Base-by-base conservation (phyloP, 1,139 yeast genomes). In the Candida frijolesensis region DNA sequence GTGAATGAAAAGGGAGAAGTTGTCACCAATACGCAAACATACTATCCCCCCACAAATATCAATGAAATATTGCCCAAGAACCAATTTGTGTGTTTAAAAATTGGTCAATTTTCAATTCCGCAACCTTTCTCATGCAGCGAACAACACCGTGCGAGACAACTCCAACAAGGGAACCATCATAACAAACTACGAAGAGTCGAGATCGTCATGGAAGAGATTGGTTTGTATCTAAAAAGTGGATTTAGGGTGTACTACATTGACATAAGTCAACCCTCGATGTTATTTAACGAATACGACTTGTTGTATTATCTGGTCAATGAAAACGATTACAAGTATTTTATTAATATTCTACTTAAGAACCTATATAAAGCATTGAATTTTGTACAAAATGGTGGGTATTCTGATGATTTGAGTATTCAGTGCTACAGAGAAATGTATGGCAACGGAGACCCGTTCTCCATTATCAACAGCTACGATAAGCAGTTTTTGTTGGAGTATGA, bases 171-270 rank as follows among this genome's bases (percentile, higher is more conserved):
- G 9, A 38, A 46, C 15, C 53, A 52, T 39, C 61, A 55, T 44
- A 65, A 71, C 11, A 71, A 70, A 42, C 57, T 76, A 38, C 61
- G 67, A 19, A 69, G 70, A 51, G 71, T 83, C 3, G 72, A 72
- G 40, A 61, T 86, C 15, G 65, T 72, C 1, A 76, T 85, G 76
- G 87, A 83, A 57, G 91, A 85, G 56, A 74, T 78, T 4, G 89
- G 87, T 0, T 65, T 79, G 25, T 75, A 77, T 54, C 62, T 81
- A 39, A 84, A 84, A 58, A 72, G 81, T 0, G 85, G 86, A 1
- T 77, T 85, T 51, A 63, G 83, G 30, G 77, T 86, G 4, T 82
- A 78, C 52, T 85, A 78, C 59, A 71, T 85, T 45, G 89, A 84
- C 56, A 71, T 85, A 15, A 65, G 77, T 14, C 78, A 70, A 53